Percentiles rank a stretch among this genome's conserved stretches.
Conservation (phyloP, 345 rosid species). For the Stellera chamaejasme region DNA sequence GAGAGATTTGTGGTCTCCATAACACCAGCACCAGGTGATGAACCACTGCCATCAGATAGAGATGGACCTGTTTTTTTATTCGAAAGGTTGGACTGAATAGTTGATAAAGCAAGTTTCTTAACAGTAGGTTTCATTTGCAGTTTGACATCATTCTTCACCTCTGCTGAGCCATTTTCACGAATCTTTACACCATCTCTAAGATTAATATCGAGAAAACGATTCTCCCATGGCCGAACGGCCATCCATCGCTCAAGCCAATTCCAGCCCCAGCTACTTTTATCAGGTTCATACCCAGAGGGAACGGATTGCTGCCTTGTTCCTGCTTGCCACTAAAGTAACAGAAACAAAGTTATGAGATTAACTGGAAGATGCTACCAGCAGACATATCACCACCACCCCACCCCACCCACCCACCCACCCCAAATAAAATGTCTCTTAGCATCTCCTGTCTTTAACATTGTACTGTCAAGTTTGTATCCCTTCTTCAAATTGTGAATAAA, state of each 20-base stretch:
- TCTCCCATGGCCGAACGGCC: slow-evolving; percentile 99
- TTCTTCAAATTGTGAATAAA: background rate
- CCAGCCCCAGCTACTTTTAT: slow-evolving; percentile 99
- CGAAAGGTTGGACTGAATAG: slow-evolving; percentile 30
- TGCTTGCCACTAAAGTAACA: slow-evolving; percentile 83
- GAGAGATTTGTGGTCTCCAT: slow-evolving; percentile 34
- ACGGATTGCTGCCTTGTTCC: slow-evolving; percentile 65
- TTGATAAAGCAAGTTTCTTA: slow-evolving; percentile 41
- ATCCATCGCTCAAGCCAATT: slow-evolving; percentile 99
- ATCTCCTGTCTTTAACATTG: slow-evolving; percentile 5
- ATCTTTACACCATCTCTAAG: slow-evolving; percentile 65
- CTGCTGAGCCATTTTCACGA: slow-evolving; percentile 40
- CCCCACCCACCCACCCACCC: too few species aligned
- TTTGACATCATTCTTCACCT: slow-evolving; percentile 36
- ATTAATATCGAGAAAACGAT: slow-evolving; percentile 87
- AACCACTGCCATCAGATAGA: slow-evolving; percentile 53
- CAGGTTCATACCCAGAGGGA: slow-evolving; percentile 72
- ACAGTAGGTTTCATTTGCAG: slow-evolving; percentile 39
- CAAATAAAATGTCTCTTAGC: too few species aligned
- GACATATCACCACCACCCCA: too few species aligned
- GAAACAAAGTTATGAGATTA: background rate
- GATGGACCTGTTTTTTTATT: slow-evolving; percentile 66
- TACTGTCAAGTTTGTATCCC: too few species aligned
- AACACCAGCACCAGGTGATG: slow-evolving; percentile 51
- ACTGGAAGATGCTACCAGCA: too few species aligned